Evolutionary conservation across 805 yeast genomes (phyloP), one percentile per base, ranked within the genome.

Genomic region (Candida xiaguanensis): DNA sequence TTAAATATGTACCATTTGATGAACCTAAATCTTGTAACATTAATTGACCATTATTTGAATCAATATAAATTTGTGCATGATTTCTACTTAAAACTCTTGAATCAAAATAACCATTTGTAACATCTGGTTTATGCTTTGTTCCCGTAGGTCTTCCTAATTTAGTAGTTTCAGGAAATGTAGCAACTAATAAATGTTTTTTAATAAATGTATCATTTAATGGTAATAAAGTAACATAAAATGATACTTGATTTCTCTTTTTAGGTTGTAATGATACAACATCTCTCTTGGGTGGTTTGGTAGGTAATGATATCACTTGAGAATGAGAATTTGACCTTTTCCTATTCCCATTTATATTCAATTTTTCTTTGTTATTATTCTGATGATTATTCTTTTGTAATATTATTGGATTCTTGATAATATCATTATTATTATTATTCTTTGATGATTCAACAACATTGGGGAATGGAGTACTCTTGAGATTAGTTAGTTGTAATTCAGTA

Each of bases 1-100:
- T 93, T 35, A 93, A 77, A 58, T 84, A 95, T 0, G 99, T 91
- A 8, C 99, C 99, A 61, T 93, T 93, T 17, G 96, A 85, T 2
- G 95, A 84, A 41, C 89, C 88, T 53, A 89, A 74, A 63, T 93
- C 99, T 48, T 82, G 78, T 18, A 93, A 74, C 71, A 73, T 87
- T 15, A 95, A 72, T 43, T 74, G 74, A 4, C 90, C 89, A 4
- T 67, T 62, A 18, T 59, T 59, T 13, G 77, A 69, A 49, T 86
- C 93, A 26, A 89, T 77, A 67, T 77, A 86, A 46, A 93, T 65
- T 52, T 86, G 91, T 0, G 99, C 99, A 63, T 93, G 99, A 54
- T 86, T 93, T 48, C 99, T 70, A 14, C 95, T 82, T 33, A 93
- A 73, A 8, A 95, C 98, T 20, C 98, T 70, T 8, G 96, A 87